These are phyloP conservation scores for Fusarium humuli DNA, from an alignment of 2,329 filamentous ascomycete genomes.

Conservation along the genomic window DNA sequence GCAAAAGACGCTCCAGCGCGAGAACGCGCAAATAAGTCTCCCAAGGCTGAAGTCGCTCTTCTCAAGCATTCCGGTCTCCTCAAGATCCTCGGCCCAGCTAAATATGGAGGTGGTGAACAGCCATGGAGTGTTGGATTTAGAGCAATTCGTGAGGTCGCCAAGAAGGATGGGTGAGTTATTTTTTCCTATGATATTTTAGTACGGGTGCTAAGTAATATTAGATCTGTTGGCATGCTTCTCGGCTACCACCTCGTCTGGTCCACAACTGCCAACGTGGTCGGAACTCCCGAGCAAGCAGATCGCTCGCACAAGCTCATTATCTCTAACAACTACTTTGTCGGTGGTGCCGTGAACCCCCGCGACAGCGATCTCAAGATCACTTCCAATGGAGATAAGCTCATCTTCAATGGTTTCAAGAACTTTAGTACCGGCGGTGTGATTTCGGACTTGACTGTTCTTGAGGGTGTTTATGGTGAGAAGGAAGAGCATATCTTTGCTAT, in stretches of 20 bases:
- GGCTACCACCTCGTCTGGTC: conserved; percentile 24
- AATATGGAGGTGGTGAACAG: conserved; percentile 58
- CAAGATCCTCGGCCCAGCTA: conserved; percentile 54
- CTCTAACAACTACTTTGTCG: conserved; percentile 73
- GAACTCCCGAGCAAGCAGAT: conserved; percentile 64
- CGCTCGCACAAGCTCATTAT: conserved; percentile 68
- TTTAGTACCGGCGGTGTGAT: conserved; percentile 77
- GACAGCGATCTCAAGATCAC: conserved; percentile 64
- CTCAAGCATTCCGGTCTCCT: conserved; percentile 57
- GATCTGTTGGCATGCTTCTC: conserved; percentile 70
- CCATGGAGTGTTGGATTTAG: conserved; percentile 66
- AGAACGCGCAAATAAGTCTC: conserved; percentile 56
- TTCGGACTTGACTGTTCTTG: conserved; percentile 73
- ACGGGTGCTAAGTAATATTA: conserved; percentile 28
- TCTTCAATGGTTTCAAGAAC: conserved; percentile 72
- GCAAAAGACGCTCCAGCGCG: conserved; percentile 40
- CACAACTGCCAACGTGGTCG: conserved; percentile 16
- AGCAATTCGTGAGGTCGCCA: conserved; percentile 71
- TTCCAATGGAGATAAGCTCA: conserved; percentile 63
- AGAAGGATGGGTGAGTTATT: conserved; percentile 66
- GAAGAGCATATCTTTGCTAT: conserved; percentile 21
- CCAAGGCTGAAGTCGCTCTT: conserved; percentile 54
- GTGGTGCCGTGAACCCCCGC: conserved; percentile 73
- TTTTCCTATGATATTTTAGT: neutral
- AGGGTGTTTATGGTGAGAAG: conserved; percentile 64